Base-by-base conservation (phyloP, 805 yeast species). In the Teunomyces atbi region DNA sequence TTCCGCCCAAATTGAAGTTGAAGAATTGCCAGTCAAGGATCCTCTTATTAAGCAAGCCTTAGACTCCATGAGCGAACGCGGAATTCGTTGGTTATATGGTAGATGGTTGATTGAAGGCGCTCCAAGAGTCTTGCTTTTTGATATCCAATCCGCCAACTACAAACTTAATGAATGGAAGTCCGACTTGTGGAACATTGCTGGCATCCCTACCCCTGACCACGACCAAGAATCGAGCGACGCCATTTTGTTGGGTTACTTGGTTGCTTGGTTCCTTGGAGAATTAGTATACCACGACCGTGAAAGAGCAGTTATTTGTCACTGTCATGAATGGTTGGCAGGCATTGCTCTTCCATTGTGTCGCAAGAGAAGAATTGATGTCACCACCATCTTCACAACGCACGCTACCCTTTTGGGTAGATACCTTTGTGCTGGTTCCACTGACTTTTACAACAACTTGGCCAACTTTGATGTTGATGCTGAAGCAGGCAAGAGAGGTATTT, bases 261-360 rank as follows among this genome's bases (percentile, higher is more conserved):
- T 90, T 20, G 96, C 98, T 2, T 92, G 99, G 99, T 91, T 92
- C 64, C 72, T 94, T 46, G 99, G 99, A 13, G 98, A 94, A 66
- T 78, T 89, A 62, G 89, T 88, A n/a, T 82, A 76, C 61, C 82
- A 83, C 58, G 96, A 94, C 65, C 78, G 82, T 19, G 85, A 85
- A 44, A 82, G 92, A 57, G 97, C 98, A 0, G 90, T 94, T 43
- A 84, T 92, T 50, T 84, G 94, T 46, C 99, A 92, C 63, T 91
- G 87, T 65, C 99, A 92, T 71, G 99, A 92, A 71, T 92, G 99
- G 99, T 78, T 92, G 48, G 97, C 99, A 1, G 97, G 98, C 57
- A 90, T 94, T 39, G 96, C 96, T 0, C 73, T 94, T 49, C 97
- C 99, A 0, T 74, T 92, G 47, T 90, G 97, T 65, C 77, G 96